Evolutionary conservation across 2,329 filamentous ascomycete genomes (phyloP).

Genomic region (Aspergillus sp.): DNA sequence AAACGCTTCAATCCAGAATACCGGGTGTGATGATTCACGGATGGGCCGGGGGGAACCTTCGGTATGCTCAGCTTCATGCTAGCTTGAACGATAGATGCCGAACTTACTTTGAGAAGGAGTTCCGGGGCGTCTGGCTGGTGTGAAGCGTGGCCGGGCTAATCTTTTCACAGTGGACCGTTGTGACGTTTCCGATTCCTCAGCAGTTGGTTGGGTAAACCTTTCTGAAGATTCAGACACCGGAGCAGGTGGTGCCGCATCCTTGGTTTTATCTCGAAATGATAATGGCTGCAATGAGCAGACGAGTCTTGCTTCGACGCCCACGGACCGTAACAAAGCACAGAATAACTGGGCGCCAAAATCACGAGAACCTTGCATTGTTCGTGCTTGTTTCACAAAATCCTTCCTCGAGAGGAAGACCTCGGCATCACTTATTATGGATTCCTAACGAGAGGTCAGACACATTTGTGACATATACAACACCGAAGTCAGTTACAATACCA

Average conservation of each 20-base stretch:
- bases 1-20: slow-evolving; percentile 94
- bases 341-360: slow-evolving; percentile 90
- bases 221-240: slow-evolving; percentile 37
- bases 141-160: slow-evolving; percentile 41
- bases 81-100: not conserved
- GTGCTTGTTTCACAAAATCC: slow-evolving; percentile 74
- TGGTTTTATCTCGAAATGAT: slow-evolving; percentile 59
- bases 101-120: slow-evolving; percentile 24
- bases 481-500: slow-evolving; percentile 22
- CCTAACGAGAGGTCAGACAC: slow-evolving; percentile 37
- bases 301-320: slow-evolving; percentile 77
- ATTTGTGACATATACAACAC: slow-evolving; percentile 9
- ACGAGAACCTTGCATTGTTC: slow-evolving; percentile 72
- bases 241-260: slow-evolving; percentile 48
- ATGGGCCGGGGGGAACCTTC: slow-evolving; percentile 49
- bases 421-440: slow-evolving; percentile 61
- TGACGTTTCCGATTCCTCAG: slow-evolving; percentile 23
- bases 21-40: slow-evolving; percentile 72
- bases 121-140: slow-evolving; percentile 22
- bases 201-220: slow-evolving; percentile 33
- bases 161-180: slow-evolving; percentile 28
- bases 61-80: slow-evolving; percentile 7
- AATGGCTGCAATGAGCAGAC: slow-evolving; percentile 89
- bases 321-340: slow-evolving; percentile 80
- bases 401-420: slow-evolving; percentile 68